Percentiles rank a stretch among this genome's conserved stretches.
Evolutionary conservation across 192 early-diverging fungal species (phyloP).

Genomic region (Linnemannia exigua): DNA sequence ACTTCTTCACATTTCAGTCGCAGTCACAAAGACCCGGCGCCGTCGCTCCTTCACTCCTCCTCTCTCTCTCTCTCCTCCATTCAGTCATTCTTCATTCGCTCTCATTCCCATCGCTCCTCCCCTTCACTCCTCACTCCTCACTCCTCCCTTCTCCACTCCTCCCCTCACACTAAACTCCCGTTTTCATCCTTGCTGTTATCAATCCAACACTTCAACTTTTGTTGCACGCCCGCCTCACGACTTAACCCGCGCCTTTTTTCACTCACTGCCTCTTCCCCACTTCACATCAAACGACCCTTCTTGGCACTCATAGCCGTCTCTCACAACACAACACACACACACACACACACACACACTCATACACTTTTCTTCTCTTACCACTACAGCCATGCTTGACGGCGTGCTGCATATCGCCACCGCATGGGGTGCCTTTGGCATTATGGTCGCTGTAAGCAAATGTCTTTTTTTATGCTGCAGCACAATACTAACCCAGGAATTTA

Average conservation of each 20-base stretch:
- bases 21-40: neutral
- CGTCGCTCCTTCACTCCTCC: neutral
- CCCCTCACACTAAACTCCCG: no score
- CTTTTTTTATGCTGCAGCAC: neutral
- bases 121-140: neutral
- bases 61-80: neutral
- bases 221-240: no score
- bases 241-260: neutral
- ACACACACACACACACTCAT: neutral
- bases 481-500: neutral
- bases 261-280: neutral
- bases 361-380: neutral
- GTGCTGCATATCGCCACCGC: conserved; percentile 55
- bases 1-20: neutral
- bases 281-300: neutral
- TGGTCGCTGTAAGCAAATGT: conserved; percentile 53
- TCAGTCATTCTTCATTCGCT: neutral
- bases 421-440: conserved; percentile 64
- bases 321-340: no score
- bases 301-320: no score
- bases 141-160: no score
- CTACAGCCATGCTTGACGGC: conserved; percentile 21
- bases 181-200: no score
- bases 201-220: no score
- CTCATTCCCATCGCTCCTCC: neutral